Evolutionary conservation across 2,329 filamentous ascomycete genomes (phyloP).

Genomic region (Cryphonectria japonica): DNA sequence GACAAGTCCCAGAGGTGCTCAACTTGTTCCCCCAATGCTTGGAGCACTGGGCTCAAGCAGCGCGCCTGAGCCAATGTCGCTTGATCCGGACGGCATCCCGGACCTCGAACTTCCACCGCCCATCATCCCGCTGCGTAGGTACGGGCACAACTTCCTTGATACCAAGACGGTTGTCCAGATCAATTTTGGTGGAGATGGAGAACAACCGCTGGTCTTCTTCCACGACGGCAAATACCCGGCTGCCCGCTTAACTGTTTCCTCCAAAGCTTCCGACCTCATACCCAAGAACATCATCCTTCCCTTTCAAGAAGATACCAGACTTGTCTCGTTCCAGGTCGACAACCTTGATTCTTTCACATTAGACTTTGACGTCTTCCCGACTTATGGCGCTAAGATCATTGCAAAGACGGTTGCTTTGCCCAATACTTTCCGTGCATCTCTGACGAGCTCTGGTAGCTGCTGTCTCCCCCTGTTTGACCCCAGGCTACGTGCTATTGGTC

Average conservation of each 20-base stretch:
- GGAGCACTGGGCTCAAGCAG: conserved; percentile 52
- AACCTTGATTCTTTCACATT: conserved; percentile 90
- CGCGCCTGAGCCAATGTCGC: conserved; percentile 63
- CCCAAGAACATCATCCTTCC: conserved; percentile 94
- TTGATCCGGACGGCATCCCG: conserved; percentile 87
- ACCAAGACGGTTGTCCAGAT: conserved; percentile 96
- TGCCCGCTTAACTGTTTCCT: conserved; percentile 92
- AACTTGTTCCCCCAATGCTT: conserved; percentile 39
- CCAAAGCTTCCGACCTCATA: conserved; percentile 93
- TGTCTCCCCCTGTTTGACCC: conserved; percentile 92
- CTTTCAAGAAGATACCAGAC: conserved; percentile 92
- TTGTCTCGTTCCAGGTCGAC: conserved; percentile 95
- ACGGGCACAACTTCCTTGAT: conserved; percentile 97
- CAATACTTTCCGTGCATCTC: conserved; percentile 76
- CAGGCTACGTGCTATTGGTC: conserved; percentile 85
- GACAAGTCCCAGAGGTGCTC: conserved; percentile 48
- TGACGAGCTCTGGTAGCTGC: conserved; percentile 77
- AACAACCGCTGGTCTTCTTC: conserved; percentile 88
- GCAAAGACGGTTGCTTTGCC: conserved; percentile 93
- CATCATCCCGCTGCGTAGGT: conserved; percentile 91
- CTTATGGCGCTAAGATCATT: conserved; percentile 96
- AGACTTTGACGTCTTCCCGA: conserved; percentile 97
- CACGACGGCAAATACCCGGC: conserved; percentile 96
- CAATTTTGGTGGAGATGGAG: conserved; percentile 76
- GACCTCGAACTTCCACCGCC: conserved; percentile 90